Evolutionary conservation across 179 eudicot species (phyloP).

Genomic region (Drosera spatulata): DNA sequence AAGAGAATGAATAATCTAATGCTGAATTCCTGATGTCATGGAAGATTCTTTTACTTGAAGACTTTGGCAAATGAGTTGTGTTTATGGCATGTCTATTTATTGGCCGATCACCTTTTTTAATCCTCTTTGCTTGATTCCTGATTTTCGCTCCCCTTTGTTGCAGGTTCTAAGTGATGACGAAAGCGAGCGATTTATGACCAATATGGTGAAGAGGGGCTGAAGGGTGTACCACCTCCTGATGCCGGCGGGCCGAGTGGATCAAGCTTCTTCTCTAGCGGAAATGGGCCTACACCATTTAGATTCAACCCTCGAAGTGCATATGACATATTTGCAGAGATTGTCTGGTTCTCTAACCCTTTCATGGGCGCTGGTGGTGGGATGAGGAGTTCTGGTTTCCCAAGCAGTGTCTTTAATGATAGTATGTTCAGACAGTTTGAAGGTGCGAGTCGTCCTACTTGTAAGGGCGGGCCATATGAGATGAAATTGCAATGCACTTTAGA

Average conservation of each 20-base stretch:
- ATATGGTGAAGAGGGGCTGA: slow-evolving; percentile 72
- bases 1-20: too few species aligned
- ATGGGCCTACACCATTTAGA: slow-evolving; percentile 43
- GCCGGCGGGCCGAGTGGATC: slow-evolving; percentile 55
- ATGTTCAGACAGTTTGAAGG: slow-evolving; percentile 38
- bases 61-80: too few species aligned
- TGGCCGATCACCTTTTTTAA: too few species aligned
- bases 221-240: slow-evolving; percentile 62
- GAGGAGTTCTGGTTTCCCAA: slow-evolving; percentile 36
- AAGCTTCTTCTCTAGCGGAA: slow-evolving; percentile 48
- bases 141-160: background rate
- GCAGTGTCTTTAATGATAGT: slow-evolving; percentile 40
- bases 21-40: too few species aligned
- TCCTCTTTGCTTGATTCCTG: background rate
- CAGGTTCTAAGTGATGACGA: slow-evolving; percentile 77
- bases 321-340: slow-evolving; percentile 70
- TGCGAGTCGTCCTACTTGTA: slow-evolving; percentile 35
- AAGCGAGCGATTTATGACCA: slow-evolving; percentile 70
- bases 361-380: slow-evolving; percentile 33
- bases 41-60: too few species aligned
- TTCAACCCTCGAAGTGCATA: slow-evolving; percentile 57
- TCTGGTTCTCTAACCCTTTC: slow-evolving; percentile 52
- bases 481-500: slow-evolving; percentile 56
- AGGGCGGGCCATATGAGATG: slow-evolving; percentile 53
- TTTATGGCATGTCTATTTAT: too few species aligned